These are phyloP conservation scores for Botrytis galanthina DNA, from an alignment of 2,329 filamentous ascomycete genomes.

Conservation along the genomic window DNA sequence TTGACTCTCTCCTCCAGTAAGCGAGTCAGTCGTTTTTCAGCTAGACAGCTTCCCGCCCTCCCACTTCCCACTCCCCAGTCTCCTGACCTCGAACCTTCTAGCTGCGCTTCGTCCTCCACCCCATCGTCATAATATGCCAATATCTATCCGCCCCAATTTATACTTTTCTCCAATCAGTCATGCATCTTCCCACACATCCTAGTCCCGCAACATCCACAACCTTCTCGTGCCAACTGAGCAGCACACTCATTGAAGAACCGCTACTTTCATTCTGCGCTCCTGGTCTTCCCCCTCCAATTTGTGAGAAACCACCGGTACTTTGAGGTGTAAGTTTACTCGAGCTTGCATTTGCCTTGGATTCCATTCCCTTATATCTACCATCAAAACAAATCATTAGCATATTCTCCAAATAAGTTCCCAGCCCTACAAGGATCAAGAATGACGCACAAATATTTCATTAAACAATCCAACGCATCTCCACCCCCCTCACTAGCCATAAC, in stretches of 20 bases:
- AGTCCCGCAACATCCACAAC: slow-evolving; percentile 89
- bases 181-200: slow-evolving; percentile 87
- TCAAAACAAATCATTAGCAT: slow-evolving; percentile 4
- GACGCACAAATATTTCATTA: slow-evolving; percentile 95
- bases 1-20: neutral
- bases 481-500: slow-evolving; percentile 79
- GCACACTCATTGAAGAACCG: slow-evolving; percentile 89
- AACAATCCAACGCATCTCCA: slow-evolving; percentile 79
- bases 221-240: slow-evolving; percentile 99
- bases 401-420: too few relatives aligned
- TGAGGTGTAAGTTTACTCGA: slow-evolving; percentile 62
- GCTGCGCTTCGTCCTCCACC: neutral
- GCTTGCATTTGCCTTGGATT: slow-evolving; percentile 39
- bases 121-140: neutral
- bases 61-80: neutral
- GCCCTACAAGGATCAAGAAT: neutral
- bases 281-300: slow-evolving; percentile 58
- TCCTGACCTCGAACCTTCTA: neutral
- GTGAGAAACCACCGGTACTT: slow-evolving; percentile 77
- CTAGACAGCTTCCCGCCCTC: neutral
- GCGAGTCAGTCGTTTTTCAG: neutral
- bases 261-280: slow-evolving; percentile 62
- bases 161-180: slow-evolving; percentile 94
- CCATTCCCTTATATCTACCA: slow-evolving; percentile 86
- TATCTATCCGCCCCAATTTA: slow-evolving; percentile 43